Conservation (phyloP, 1,139 yeast species). For the Hanseniaspora gamundiae region DNA sequence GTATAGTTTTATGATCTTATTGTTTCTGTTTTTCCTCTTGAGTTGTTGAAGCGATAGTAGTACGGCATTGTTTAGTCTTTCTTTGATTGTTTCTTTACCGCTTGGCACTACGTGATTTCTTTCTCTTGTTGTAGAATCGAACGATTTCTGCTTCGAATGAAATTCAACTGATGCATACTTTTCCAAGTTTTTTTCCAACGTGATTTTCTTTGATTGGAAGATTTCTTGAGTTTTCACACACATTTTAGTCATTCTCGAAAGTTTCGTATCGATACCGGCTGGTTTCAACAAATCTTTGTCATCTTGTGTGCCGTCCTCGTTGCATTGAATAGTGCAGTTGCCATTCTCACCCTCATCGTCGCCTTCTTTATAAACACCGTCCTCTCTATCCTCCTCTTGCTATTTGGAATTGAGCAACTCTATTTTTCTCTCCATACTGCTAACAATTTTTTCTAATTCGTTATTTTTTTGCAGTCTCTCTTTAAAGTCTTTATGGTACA, state of each 20-base stretch:
- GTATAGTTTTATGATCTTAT: conserved; percentile 34
- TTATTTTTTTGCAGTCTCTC: conserved; percentile 19
- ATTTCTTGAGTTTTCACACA: background rate
- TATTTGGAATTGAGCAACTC: conserved; percentile 37
- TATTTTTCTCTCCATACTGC: conserved; percentile 14
- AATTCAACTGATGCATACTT: background rate
- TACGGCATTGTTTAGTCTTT: conserved; percentile 21
- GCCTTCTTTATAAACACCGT: conserved; percentile 13
- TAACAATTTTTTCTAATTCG: conserved; percentile 22
- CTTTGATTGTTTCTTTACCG: background rate
- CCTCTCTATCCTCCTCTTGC: conserved; percentile 31
- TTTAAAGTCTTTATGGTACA: conserved; percentile 9
- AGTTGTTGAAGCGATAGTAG: conserved; percentile 37
- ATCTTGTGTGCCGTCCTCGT: too few species aligned
- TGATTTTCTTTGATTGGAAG: background rate
- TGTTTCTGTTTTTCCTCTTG: conserved; percentile 33
- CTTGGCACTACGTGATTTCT: too few species aligned
- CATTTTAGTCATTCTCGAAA: background rate
- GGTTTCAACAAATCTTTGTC: too few species aligned
- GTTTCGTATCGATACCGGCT: background rate
- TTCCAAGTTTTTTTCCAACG: background rate
- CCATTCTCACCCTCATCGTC: background rate
- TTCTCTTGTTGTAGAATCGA: too few species aligned
- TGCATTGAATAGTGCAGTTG: too few species aligned
- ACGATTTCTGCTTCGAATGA: background rate